Conservation (phyloP, 225 moss, liverwort and hornwort genomes). For the Marchantia paleacea region DNA sequence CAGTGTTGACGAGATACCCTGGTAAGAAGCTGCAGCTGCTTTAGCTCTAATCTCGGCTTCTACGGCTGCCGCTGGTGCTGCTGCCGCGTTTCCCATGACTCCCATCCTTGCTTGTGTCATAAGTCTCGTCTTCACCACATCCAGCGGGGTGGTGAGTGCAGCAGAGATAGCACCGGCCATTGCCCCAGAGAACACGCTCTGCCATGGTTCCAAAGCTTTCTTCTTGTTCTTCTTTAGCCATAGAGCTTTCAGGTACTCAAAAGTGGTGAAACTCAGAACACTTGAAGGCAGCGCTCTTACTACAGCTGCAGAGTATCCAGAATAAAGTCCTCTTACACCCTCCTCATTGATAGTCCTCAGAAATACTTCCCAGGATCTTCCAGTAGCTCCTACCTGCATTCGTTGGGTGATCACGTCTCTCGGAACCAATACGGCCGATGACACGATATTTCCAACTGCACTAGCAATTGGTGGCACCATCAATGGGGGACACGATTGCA, state of each 20-base stretch:
- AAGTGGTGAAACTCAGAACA: slow-evolving; percentile 52
- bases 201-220: slow-evolving; percentile 43
- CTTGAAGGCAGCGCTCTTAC: slow-evolving; percentile 48
- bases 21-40: slow-evolving; percentile 45
- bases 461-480: slow-evolving; percentile 50
- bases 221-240: slow-evolving; percentile 34
- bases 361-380: slow-evolving; percentile 49
- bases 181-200: slow-evolving; percentile 49
- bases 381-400: slow-evolving; percentile 52
- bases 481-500: slow-evolving; percentile 35
- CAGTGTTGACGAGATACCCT: slow-evolving; percentile 43
- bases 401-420: slow-evolving; percentile 53
- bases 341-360: slow-evolving; percentile 43
- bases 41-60: slow-evolving; percentile 44
- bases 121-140: slow-evolving; percentile 54
- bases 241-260: slow-evolving; percentile 49
- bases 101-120: slow-evolving; percentile 49
- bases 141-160: slow-evolving; percentile 46
- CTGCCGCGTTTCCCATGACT: slow-evolving; percentile 28
- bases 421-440: slow-evolving; percentile 48
- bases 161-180: slow-evolving; percentile 51
- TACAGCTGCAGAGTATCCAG: slow-evolving; percentile 49
- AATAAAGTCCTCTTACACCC: slow-evolving; percentile 46
- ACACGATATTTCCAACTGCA: slow-evolving; percentile 50
- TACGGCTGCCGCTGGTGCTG: slow-evolving; percentile 22